Base-by-base conservation (phyloP, 2,329 filamentous ascomycete species). In the Didymella pinodella region DNA sequence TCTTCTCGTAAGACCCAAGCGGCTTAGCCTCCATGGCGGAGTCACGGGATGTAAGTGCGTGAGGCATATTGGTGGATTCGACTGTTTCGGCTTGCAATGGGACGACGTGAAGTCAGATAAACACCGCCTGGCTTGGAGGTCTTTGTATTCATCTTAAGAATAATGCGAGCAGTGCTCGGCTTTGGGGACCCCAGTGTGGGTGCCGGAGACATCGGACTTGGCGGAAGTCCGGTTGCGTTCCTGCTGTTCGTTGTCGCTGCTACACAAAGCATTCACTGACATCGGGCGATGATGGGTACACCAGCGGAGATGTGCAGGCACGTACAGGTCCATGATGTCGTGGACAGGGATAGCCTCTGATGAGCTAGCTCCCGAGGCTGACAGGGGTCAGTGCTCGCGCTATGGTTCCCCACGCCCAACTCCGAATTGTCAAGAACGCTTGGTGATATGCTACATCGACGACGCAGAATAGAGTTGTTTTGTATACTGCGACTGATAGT, bases 1-100 rank as follows among this genome's bases (percentile, higher is more conserved):
- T 75, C 14, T 74, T 65, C 22, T 80, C 79, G 69, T 84, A 85
- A 3, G 81, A 83, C 34, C 83, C 83, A n/a, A 85, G 74, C 18
- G 83, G 82, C 68, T 79, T 83, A 38, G 76, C 72, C 59, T 81
- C 79, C 69, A 75, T 75, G 25, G 75, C 78, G 18, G 81, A 81
- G 73, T 82, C 82, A 5, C 79, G 77, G 61, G 80, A 76, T 49
- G 81, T 81, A 44, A 79, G 75, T 72, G 80, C 73, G 64, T 76
- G 73, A 68, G 73, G 72, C 74, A 76, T 77, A 49, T 45, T 70
- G 53, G 46, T 40, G 32, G 43, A 34, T 43, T 51, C 25, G 16
- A 40, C 44, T 54, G 32, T 58, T 54, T 46, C 26, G 25, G 18
- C 58, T 38, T 51, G 32, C 47, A 52, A 12, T 25, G 48, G 56